Evolutionary conservation across 2,329 filamentous ascomycete genomes (phyloP), one percentile per base, ranked within the genome.

Genomic region (Arthrinium puccinioides): DNA sequence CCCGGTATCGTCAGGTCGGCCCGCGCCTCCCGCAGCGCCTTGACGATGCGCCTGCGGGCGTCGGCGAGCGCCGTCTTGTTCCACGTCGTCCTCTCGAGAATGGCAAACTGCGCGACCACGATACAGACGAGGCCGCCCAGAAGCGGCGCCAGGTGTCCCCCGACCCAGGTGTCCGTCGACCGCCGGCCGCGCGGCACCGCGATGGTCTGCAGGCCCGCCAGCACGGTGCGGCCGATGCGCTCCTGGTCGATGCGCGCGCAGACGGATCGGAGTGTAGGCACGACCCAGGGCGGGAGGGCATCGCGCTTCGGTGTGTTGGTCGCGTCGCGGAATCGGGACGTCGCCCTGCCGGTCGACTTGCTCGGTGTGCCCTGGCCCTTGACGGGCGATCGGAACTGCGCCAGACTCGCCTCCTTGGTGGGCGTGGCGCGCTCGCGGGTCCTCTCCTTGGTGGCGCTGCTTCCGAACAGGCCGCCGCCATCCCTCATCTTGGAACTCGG

Each of bases 161-260:
- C 52, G 6, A 70, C 54, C 72, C 70, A 72, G 38, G 64, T 60
- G 44, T 78, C 66, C 39, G 67, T 55, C 36, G 65, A 65, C 25
- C 56, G 59, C 19, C 51, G 55, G n/a, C 69, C 68, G 10, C 57
- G 56, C 0, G 67, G 66, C 2, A 57, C 54, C 9, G 68, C 49
- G 33, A 76, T 70, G 14, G 65, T 61, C 66, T 83, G 82, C 36
- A 88, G 70, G 1, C 85, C 87, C 0, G 85, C 82, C 33, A 86
- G 75, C 1, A 94, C 73, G 37, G 87, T 84, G 1, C 84, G 83
- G 1, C 76, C 77, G 4, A 88, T 71, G 4, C 66, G 69, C 6
- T 74, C 69, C 1, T 79, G 75, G 1, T 70, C 67, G 9, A 87
- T 68, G 18, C 73, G 69, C 26, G 69, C 70, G 55, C 83, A 82